These are phyloP conservation scores for Ramicandelaber brevisporus DNA, from an alignment of 192 early-diverging fungal species.

Conservation along the genomic window DNA sequence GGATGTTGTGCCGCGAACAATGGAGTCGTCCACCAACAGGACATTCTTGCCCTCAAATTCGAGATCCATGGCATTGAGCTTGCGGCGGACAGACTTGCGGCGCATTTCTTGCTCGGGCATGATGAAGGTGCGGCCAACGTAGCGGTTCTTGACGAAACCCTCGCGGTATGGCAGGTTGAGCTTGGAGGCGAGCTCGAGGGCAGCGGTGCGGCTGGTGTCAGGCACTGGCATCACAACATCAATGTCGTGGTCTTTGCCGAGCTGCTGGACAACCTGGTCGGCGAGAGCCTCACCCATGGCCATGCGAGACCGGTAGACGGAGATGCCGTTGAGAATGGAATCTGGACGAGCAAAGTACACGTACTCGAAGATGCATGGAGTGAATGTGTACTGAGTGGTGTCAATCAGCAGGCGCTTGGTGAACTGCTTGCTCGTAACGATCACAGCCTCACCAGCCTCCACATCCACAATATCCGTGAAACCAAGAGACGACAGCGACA, in stretches of 20 bases:
- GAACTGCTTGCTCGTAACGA: constrained; percentile 60
- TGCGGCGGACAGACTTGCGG: constrained; percentile 79
- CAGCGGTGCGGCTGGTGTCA: constrained; percentile 86
- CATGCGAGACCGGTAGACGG: constrained; percentile 90
- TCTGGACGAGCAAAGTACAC: constrained; percentile 98
- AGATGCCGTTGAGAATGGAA: constrained; percentile 94
- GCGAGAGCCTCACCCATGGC: constrained; percentile 96
- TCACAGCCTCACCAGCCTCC: constrained; percentile 77
- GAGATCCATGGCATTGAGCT: constrained; percentile 94
- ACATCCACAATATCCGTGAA: constrained; percentile 82
- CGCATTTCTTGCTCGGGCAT: constrained; percentile 92
- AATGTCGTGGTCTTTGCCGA: constrained; percentile 64
- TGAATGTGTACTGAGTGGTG: constrained; percentile 22
- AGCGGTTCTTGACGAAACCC: constrained; percentile 99
- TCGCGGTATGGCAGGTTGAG: constrained; percentile 84
- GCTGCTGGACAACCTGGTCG: constrained; percentile 38
- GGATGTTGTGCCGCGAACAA: constrained; percentile 98
- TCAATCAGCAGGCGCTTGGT: constrained; percentile 32
- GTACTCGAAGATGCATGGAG: constrained; percentile 99
- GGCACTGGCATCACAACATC: constrained; percentile 99
- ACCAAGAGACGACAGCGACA: constrained; percentile 69
- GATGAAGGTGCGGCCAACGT: constrained; percentile 97
- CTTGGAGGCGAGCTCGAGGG: constrained; percentile 74
- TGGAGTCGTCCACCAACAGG: constrained; percentile 94
- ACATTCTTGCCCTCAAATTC: constrained; percentile 95